These are phyloP conservation scores for Irpex sp. DNA, from an alignment of 1,284 basidiomycete species.

Conservation along the genomic window DNA sequence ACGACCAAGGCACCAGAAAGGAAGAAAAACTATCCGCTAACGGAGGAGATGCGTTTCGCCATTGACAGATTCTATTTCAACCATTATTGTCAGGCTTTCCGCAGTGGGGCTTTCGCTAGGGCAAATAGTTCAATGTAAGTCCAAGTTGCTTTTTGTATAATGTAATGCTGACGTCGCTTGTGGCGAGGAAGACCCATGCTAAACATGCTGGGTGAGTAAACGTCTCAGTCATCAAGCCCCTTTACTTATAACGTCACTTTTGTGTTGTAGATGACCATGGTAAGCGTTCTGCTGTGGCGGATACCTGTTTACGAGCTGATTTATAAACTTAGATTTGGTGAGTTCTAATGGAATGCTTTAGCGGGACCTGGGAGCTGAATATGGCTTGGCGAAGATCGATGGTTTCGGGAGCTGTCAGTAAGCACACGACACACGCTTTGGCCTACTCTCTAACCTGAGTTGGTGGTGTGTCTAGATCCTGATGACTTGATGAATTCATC, in stretches of 20 bases:
- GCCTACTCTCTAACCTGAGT: slow-evolving; percentile 1
- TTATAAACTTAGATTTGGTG: slow-evolving; percentile 37
- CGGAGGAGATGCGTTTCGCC: slow-evolving; percentile 72
- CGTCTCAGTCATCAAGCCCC: neutral
- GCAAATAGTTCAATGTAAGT: slow-evolving; percentile 91
- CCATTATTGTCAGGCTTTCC: slow-evolving; percentile 86
- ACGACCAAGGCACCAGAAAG: slow-evolving; percentile 58
- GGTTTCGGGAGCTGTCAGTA: slow-evolving; percentile 86
- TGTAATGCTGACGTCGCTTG: neutral
- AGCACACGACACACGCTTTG: neutral
- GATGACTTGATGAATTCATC: slow-evolving; percentile 79
- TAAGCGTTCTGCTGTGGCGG: slow-evolving; percentile 31
- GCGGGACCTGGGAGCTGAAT: slow-evolving; percentile 16
- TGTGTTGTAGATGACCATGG: slow-evolving; percentile 65
- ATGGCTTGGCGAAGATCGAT: slow-evolving; percentile 63
- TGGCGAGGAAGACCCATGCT: slow-evolving; percentile 1
- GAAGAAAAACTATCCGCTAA: slow-evolving; percentile 64
- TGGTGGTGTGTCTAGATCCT: slow-evolving; percentile 48
- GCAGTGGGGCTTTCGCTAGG: slow-evolving; percentile 87
- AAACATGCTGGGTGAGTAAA: slow-evolving; percentile 5
- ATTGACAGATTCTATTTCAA: slow-evolving; percentile 89
- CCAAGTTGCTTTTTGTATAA: neutral
- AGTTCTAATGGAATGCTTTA: slow-evolving; percentile 21
- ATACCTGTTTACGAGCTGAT: slow-evolving; percentile 4
- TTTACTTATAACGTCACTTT: neutral